Percentiles rank a stretch among this genome's conserved stretches.
These are phyloP conservation scores for Rhizoctonia solani DNA, from an alignment of 1,284 basidiomycete species.

Conservation along the genomic window DNA sequence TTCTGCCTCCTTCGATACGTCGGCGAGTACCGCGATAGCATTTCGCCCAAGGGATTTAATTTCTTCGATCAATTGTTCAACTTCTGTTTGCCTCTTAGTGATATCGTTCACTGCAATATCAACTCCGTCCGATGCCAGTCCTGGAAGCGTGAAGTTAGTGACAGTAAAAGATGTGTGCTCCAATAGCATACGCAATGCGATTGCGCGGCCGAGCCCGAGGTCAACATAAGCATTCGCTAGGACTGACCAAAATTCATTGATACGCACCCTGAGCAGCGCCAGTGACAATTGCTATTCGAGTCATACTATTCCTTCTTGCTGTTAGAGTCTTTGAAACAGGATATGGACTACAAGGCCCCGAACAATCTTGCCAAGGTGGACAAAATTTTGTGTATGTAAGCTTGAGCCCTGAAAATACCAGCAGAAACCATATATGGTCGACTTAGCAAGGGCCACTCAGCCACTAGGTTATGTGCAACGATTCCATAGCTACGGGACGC, in stretches of 20 bases:
- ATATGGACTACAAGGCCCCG: too few species aligned
- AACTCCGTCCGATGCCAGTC: constrained; percentile 50
- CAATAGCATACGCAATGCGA: constrained; percentile 45
- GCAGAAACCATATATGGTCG: too few species aligned
- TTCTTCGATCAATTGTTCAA: constrained; percentile 45
- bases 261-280: constrained; percentile 48
- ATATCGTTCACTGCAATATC: constrained; percentile 50
- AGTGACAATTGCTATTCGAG: constrained; percentile 48
- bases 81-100: constrained; percentile 43
- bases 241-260: neutral
- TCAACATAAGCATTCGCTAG: neutral
- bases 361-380: neutral
- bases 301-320: too few species aligned
- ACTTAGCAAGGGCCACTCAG: too few species aligned
- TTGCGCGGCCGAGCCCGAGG: constrained; percentile 48
- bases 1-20: constrained; percentile 40
- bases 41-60: constrained; percentile 46
- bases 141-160: neutral
- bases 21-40: constrained; percentile 33
- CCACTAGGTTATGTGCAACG: too few species aligned
- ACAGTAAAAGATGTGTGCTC: neutral
- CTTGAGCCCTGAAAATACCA: too few species aligned
- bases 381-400: too few species aligned
- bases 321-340: too few species aligned
- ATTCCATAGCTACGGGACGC: too few species aligned